Base-by-base conservation (phyloP, 139 green algal species). In the Tetraselmis chui region DNA sequence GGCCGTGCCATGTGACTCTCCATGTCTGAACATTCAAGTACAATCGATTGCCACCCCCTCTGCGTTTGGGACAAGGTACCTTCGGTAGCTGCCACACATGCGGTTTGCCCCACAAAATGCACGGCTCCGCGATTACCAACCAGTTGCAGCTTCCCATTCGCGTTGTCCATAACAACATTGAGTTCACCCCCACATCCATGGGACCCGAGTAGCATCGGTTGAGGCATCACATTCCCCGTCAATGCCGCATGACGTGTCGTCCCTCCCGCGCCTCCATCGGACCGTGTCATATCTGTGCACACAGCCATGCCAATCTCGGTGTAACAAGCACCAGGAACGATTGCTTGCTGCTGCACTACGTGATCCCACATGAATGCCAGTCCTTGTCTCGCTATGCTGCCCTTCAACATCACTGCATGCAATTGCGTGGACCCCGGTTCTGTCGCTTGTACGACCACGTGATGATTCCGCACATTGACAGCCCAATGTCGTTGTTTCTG, bases 331-430 rank as follows among this genome's bases (percentile, higher is more conserved):
- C 83, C 83, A 23, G 83, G 83, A 11, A 86, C n/a, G 23, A 86
- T 32, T 0, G 45, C 28, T 31, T 78, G 45, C 23, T 27, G 76
- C 27, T 81, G 76, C 31, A 86, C 81, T 11, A 30, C 67, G 81
- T 97, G 94, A 30, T 97, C 87, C 74, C 83, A 83, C n/a, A 97
- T 75, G 79, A 88, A 96, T 1, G 85, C 83, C 0, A 90, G 31
- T 81, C 24, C 26, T 31, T 18, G 2, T 32, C 45, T 77, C 25
- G 11, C 45, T 18, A 67, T 67, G 18, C 18, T 18, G 18, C 45
- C 45, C 18, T 67, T 5, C 45, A 67, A 25, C 45, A 67, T 18
- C 45, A 67, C 5, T n/a, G n/a, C n/a, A n/a, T n/a, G n/a, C n/a
- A n/a, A n/a, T n/a, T n/a, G n/a, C n/a, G n/a, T n/a, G n/a, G n/a